Base-by-base conservation (phyloP, 352 stramenopile genomes). In the Globisporangium heterothallicum region DNA sequence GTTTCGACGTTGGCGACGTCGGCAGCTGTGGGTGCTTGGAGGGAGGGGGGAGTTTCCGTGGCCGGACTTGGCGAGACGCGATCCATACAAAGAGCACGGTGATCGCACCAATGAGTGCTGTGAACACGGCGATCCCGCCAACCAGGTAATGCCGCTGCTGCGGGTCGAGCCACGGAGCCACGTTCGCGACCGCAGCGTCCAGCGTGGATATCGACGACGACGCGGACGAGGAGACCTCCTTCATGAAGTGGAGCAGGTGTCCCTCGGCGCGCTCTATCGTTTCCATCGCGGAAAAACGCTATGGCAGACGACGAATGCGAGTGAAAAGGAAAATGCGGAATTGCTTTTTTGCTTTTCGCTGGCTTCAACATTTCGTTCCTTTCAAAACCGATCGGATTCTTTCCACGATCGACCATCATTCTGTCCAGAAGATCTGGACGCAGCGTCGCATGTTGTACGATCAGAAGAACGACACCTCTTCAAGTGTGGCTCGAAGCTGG, bases 51-150 rank as follows among this genome's bases (percentile, higher is more conserved):
- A 55, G 56, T 49, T 75, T 76, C 1, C 79, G 73, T 14, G 82
- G 79, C 1, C 82, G 77, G 42, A 90, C 79, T 51, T 90, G 82
- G 10, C 82, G 75, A 19, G 81, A 92, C 22, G 80, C 76, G 26
- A 94, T 78, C 84, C 84, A 94, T 21, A 89, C 50, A 59, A 90
- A 92, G 21, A 94, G 64, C 35, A 66, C 65, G 8, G 59, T 65
- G 13, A 81, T 72, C 21, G 63, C 45, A 6, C 71, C 61, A 3
- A 79, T 56, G 6, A 91, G 64, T 3, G 75, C 50, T 5, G 72
- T 66, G 32, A 63, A 57, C 10, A 85, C 67, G 0, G 74, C 73
- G 8, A 74, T 64, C 26, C 70, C 68, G 8, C 70, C 73, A 4
- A 81, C 68, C 7, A 69, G 56, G 36, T 82, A 81, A 43, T 70